Evolutionary conservation across 169 alveolate genomes (phyloP).

Genomic region (Plasmodium berghei): DNA sequence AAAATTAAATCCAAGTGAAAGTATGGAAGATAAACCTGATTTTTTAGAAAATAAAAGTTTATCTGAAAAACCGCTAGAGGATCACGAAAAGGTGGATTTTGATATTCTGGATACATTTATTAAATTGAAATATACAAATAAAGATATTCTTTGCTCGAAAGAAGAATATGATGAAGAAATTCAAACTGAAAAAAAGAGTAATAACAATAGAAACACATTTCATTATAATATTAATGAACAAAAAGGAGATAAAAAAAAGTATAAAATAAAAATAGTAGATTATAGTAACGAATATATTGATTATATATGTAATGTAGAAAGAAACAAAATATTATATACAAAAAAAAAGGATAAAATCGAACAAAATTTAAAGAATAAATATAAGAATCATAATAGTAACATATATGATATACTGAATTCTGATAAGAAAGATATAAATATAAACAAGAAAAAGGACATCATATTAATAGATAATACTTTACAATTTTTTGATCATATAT

Average conservation of each 20-base stretch:
- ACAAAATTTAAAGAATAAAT: background rate
- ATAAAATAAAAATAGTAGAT: constrained; percentile 48
- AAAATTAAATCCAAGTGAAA: constrained; percentile 37
- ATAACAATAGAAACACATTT: background rate
- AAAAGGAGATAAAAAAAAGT: background rate
- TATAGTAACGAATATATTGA: constrained; percentile 61
- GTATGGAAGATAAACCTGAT: constrained; percentile 62
- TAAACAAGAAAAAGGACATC: constrained; percentile 24
- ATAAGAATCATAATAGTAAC: background rate
- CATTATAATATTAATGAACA: background rate
- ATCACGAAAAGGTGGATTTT: constrained; percentile 33
- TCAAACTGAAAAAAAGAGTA: background rate
- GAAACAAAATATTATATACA: constrained; percentile 30
- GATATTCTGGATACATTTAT: constrained; percentile 51
- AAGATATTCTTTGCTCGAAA: constrained; percentile 6
- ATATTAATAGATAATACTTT: constrained; percentile 45
- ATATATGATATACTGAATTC: constrained; percentile 13
- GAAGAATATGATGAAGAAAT: background rate
- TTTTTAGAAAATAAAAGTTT: constrained; percentile 42
- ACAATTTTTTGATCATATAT: constrained; percentile 70
- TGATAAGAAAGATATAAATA: constrained; percentile 38
- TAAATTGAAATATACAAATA: constrained; percentile 51
- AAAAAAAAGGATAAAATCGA: background rate
- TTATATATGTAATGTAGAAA: constrained; percentile 39
- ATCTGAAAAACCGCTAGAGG: constrained; percentile 2